Evolutionary conservation across 2,329 filamentous ascomycete genomes (phyloP), one percentile per base, ranked within the genome.

Genomic region (Talaromyces sp.): DNA sequence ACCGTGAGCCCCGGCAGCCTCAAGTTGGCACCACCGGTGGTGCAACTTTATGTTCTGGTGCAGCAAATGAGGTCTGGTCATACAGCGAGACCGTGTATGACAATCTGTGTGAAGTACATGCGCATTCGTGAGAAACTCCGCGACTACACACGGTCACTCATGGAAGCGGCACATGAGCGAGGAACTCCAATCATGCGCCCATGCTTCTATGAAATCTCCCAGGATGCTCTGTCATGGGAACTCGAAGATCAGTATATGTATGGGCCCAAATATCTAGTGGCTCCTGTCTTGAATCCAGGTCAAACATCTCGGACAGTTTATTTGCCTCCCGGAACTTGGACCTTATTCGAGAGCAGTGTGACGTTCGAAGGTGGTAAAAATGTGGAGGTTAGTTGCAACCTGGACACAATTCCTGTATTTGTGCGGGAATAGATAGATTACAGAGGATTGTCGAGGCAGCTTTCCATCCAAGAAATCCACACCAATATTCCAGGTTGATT

Each of bases 231-330:
- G 63, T 78, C 80, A 15, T 90, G 88, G 87, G 79, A 82, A 5
- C 72, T 88, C 3, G 84, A 86, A 61, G 82, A 82, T 37, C 83
- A 89, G 76, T 90, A 89, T 71, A 85, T 90, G 83, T 90, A 84
- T 69, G 88, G 87, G 0, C 71, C 75, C 17, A 84, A 82, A 70
- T 89, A 89, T 70, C 75, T 90, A 17, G 81, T 84, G 7, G 83
- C 80, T 13, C 87, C 87, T 0, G 80, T 90, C 0, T 69, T 89
- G 63, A 71, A 79, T n/a, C 72, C 84, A 0, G 82, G 82, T 0
- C 74, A 82, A 69, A 77, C 72, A 11, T 79, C 72, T 37, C 77
- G 78, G 7, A 76, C 73, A 5, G 82, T 85, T 0, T 89, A 89
- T 70, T 72, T 89, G 25, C 86, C 87, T 0, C 68, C 64, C 8